Evolutionary conservation across 306 rosid species (phyloP).

Genomic region (Quercus cerris): DNA sequence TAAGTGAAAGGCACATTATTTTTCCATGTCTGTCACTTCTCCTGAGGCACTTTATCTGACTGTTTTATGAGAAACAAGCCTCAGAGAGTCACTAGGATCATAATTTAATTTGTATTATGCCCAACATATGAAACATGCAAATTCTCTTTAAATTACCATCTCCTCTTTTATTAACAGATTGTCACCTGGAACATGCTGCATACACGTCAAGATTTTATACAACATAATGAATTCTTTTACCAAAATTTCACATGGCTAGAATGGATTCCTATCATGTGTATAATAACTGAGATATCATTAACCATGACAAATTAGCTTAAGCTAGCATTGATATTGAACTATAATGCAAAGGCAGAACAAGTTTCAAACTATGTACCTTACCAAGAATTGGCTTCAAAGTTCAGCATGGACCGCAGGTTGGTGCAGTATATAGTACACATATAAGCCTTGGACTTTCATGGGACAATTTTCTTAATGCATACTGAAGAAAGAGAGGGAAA

Average conservation of each 20-base stretch:
- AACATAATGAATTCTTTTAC: background rate
- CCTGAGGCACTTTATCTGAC: background rate
- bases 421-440: slow-evolving; percentile 78
- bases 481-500: slow-evolving; percentile 40
- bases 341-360: slow-evolving; percentile 3
- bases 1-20: background rate
- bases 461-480: slow-evolving; percentile 64
- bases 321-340: slow-evolving; percentile 3
- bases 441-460: slow-evolving; percentile 87
- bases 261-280: background rate
- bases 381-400: slow-evolving; percentile 94
- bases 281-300: slow-evolving; percentile 12
- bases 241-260: background rate
- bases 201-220: background rate
- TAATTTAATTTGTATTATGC: background rate
- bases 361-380: slow-evolving; percentile 47
- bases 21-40: background rate
- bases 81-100: background rate
- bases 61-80: background rate
- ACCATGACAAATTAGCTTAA: background rate
- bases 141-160: background rate
- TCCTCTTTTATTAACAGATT: background rate
- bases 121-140: background rate
- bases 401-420: slow-evolving; percentile 93
- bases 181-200: background rate